Conservation (phyloP, 2,329 filamentous ascomycete species). For the Bipolaris cookei region DNA sequence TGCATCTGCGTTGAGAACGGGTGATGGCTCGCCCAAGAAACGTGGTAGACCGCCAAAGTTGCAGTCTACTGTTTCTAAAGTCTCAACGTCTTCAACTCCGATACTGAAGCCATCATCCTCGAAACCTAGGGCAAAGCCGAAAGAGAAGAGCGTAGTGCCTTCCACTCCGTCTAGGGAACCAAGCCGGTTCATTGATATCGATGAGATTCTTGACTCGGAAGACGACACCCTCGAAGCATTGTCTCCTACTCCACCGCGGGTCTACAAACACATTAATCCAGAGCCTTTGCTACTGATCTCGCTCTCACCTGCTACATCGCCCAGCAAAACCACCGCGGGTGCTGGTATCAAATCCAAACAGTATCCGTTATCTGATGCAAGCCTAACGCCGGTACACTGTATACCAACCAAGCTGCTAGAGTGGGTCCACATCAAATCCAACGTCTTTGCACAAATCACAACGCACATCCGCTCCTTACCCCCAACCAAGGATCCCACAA, state of each 20-base stretch:
- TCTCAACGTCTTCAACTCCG: conserved; percentile 9
- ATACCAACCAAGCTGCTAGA: conserved; percentile 27
- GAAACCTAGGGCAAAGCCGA: conserved; percentile 7
- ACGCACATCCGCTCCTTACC: conserved; percentile 55
- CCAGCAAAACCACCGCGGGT: background rate
- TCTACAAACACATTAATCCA: conserved; percentile 21
- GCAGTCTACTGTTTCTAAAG: conserved; percentile 12
- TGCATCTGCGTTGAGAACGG: conserved; percentile 4
- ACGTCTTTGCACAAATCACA: conserved; percentile 58
- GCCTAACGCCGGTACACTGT: conserved; percentile 18
- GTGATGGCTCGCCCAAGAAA: conserved; percentile 26
- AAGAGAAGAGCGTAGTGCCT: background rate
- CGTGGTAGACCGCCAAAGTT: conserved; percentile 31
- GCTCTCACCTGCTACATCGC: conserved; percentile 3
- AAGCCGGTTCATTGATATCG: conserved; percentile 42
- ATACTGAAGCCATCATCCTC: conserved; percentile 2
- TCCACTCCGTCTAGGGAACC: conserved; percentile 27
- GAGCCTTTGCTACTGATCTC: conserved; percentile 26
- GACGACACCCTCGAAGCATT: conserved; percentile 39
- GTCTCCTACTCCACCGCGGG: conserved; percentile 45
- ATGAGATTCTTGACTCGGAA: conserved; percentile 51
- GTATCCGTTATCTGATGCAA: background rate
- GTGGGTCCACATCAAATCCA: conserved; percentile 44
- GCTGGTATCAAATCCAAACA: background rate
- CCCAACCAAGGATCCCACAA: conserved; percentile 47